Conservation (phyloP, 2,329 filamentous ascomycete species). For the Hymenoscyphus scutula region DNA sequence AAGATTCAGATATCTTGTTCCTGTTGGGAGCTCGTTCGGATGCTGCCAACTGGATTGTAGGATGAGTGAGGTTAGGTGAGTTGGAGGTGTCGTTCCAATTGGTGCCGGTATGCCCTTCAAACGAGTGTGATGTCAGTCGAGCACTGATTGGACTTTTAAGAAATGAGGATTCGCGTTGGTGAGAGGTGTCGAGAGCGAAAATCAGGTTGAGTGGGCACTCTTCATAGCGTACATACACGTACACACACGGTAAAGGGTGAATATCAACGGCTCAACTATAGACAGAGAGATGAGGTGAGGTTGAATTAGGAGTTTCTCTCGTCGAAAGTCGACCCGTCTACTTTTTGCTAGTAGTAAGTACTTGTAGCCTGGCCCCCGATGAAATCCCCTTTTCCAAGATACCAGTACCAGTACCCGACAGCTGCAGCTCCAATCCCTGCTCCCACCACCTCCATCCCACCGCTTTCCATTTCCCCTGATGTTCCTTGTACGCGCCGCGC, state of each 20-base stretch:
- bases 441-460: background rate
- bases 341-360: background rate
- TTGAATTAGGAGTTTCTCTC: background rate
- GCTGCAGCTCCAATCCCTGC: background rate
- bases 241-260: background rate
- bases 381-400: background rate
- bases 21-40: background rate
- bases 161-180: background rate
- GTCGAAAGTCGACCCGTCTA: background rate
- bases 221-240: background rate
- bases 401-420: too few relatives aligned
- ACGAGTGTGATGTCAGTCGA: conserved; percentile 1
- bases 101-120: background rate
- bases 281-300: too few relatives aligned
- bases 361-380: too few relatives aligned
- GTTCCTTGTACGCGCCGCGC: background rate
- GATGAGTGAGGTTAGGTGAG: too few relatives aligned
- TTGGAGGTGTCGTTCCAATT: conserved; percentile 2
- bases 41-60: background rate
- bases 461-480: background rate
- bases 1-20: background rate
- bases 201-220: background rate
- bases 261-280: background rate
- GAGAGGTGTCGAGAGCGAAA: too few relatives aligned
- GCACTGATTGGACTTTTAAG: background rate